A percentile compares a stretch with the other conserved stretches of the same genome.
phyloP scores from a whole-genome alignment of 192 early-diverging fungal genomes.

The Ambispora gerdemannii region DNA sequence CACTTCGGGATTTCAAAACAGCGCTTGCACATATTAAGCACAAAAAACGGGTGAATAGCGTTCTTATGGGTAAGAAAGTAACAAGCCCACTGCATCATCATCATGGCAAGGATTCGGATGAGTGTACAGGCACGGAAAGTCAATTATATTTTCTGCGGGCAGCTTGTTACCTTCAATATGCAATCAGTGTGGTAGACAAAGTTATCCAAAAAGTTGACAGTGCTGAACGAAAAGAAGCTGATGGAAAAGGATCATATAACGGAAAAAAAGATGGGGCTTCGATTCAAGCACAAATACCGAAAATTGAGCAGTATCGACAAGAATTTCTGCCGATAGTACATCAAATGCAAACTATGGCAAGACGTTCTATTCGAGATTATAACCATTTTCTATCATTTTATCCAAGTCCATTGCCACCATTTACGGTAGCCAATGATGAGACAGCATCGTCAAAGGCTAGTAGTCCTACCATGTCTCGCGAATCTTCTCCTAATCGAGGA shows the following conservation, averaged over 20 bases:
- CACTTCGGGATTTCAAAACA: conserved; percentile 26
- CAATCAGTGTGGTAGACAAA: conserved; percentile 25
- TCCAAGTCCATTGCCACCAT: conserved; percentile 18
- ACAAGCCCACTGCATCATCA: conserved; percentile 20
- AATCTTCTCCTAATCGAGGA: conserved; percentile 13
- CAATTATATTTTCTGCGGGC: conserved; percentile 26
- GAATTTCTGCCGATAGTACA: conserved; percentile 23
- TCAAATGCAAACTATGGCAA: conserved; percentile 20
- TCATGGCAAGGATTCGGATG: conserved; percentile 20
- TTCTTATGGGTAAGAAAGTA: conserved; percentile 17
- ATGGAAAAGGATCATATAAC: conserved; percentile 15
- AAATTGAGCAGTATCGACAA: conserved; percentile 13
- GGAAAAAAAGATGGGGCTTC: background rate
- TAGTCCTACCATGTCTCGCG: conserved; percentile 1
- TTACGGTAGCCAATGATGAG: conserved; percentile 8
- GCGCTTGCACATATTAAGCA: conserved; percentile 25
- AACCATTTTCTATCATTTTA: conserved; percentile 25
- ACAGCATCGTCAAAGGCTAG: conserved; percentile 2
- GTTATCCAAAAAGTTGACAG: conserved; percentile 29
- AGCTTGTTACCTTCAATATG: conserved; percentile 28
- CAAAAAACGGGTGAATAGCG: conserved; percentile 26
- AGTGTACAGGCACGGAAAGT: conserved; percentile 25
- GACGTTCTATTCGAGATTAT: conserved; percentile 18
- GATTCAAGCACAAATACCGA: background rate
- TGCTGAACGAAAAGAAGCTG: conserved; percentile 13